Evolutionary conservation across 495 filamentous ascomycete genomes (phyloP).

Genomic region (Aspergillus hancockii): DNA sequence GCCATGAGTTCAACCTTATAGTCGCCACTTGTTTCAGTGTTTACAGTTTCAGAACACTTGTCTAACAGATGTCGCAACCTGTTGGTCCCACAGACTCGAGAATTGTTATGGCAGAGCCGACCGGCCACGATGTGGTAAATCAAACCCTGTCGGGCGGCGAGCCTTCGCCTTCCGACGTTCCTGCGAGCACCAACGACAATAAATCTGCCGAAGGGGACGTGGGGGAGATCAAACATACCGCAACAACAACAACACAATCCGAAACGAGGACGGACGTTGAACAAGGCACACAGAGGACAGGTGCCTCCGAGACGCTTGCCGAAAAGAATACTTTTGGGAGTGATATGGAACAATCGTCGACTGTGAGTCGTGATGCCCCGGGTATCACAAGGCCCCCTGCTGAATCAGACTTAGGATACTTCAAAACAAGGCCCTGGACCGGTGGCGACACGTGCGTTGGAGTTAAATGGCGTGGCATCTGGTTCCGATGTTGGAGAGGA

Average conservation of each 20-base stretch:
- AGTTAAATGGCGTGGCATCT: conserved; percentile 45
- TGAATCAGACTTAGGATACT: conserved; percentile 34
- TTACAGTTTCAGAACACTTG: conserved; percentile 27
- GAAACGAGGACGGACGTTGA: conserved; percentile 31
- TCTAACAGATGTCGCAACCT: conserved; percentile 41
- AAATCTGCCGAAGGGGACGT: conserved; percentile 57
- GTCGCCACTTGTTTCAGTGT: conserved; percentile 22
- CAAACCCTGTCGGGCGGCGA: conserved; percentile 74
- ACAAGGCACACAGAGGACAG: conserved; percentile 29
- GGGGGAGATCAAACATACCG: conserved; percentile 48
- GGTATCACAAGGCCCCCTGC: conserved; percentile 8
- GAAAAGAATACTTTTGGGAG: conserved; percentile 33
- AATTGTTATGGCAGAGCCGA: conserved; percentile 83
- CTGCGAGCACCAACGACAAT: conserved; percentile 62
- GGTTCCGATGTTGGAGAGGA: conserved; percentile 48
- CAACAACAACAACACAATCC: conserved; percentile 26
- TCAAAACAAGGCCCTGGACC: conserved; percentile 36
- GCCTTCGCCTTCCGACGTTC: conserved; percentile 69
- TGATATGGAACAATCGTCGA: conserved; percentile 29
- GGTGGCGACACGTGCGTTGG: conserved; percentile 44
- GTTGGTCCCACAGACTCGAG: conserved; percentile 51
- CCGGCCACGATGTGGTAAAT: conserved; percentile 76
- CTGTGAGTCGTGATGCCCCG: conserved; percentile 29
- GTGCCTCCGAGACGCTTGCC: conserved; percentile 14
- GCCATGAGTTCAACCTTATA: conserved; percentile 24